Conservation (phyloP, 2,329 filamentous ascomycete species). For the Fusarium marasasianum region DNA sequence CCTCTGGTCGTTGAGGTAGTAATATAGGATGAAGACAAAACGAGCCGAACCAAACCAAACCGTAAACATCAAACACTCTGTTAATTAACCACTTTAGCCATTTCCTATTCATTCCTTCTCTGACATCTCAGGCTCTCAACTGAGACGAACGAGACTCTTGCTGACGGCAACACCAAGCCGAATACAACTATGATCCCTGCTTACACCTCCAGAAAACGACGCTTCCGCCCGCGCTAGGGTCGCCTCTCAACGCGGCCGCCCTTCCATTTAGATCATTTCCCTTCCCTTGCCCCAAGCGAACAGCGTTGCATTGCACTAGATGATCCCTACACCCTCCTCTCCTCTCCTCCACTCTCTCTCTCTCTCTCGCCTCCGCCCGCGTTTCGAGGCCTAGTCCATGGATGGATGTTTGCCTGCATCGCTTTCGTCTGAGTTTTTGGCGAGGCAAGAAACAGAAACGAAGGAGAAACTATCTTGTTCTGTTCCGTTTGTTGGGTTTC, state of each 20-base stretch:
- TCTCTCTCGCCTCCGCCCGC: constrained; percentile 16
- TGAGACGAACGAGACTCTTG: not conserved
- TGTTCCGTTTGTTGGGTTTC: constrained; percentile 7
- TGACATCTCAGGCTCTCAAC: not conserved
- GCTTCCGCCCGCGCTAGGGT: constrained; percentile 26
- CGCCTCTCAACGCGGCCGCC: constrained; percentile 33
- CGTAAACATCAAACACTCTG: constrained; percentile 3
- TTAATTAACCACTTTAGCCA: constrained; percentile 7
- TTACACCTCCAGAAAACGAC: not conserved
- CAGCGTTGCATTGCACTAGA: constrained; percentile 16
- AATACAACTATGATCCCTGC: not conserved
- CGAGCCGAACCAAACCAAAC: not conserved
- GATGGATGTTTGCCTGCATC: constrained; percentile 9
- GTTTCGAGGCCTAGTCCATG: constrained; percentile 24
- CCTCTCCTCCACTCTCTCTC: not conserved
- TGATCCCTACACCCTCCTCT: not conserved
- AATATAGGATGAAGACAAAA: constrained; percentile 3
- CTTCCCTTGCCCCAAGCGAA: constrained; percentile 18
- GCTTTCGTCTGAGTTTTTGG: constrained; percentile 11
- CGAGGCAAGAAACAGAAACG: constrained; percentile 14
- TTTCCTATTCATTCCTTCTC: not conserved
- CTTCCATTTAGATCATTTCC: constrained; percentile 24
- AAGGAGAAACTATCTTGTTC: not conserved
- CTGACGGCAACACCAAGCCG: constrained; percentile 19
- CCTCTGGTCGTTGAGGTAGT: not conserved